Conservation (phyloP, 495 filamentous ascomycete species). For the Hypoxylon crocopeplum region DNA sequence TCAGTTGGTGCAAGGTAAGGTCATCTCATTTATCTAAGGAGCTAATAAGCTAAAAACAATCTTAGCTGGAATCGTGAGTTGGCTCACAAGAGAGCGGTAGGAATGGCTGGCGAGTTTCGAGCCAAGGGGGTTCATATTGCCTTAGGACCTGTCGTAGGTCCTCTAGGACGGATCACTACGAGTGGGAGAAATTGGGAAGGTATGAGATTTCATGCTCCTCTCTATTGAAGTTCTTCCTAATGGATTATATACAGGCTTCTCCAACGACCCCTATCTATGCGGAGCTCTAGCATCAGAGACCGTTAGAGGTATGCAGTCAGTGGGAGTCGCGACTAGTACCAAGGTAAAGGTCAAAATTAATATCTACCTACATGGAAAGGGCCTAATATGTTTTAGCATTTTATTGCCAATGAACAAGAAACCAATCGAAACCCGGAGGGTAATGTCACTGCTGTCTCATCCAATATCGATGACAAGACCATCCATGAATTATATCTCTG, state of each 20-base stretch:
- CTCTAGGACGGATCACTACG: slow-evolving; percentile 57
- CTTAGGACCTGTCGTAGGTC: slow-evolving; percentile 70
- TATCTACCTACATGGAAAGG: not conserved
- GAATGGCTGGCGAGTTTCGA: slow-evolving; percentile 63
- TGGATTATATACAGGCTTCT: slow-evolving; percentile 45
- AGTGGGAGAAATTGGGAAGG: slow-evolving; percentile 67
- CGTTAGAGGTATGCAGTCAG: slow-evolving; percentile 56
- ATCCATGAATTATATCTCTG: slow-evolving; percentile 77
- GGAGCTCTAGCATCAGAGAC: slow-evolving; percentile 56
- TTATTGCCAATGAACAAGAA: slow-evolving; percentile 72
- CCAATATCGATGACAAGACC: slow-evolving; percentile 71
- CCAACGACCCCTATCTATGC: slow-evolving; percentile 56
- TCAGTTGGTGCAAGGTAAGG: slow-evolving; percentile 64
- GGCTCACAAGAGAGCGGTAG: slow-evolving; percentile 52
- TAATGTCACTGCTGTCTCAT: slow-evolving; percentile 59
- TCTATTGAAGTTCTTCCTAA: not conserved
- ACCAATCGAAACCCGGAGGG: slow-evolving; percentile 60
- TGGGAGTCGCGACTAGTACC: slow-evolving; percentile 60
- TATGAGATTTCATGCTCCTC: not conserved
- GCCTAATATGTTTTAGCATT: slow-evolving; percentile 55
- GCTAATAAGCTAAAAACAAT: slow-evolving; percentile 9
- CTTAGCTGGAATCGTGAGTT: slow-evolving; percentile 66
- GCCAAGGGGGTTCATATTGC: slow-evolving; percentile 70
- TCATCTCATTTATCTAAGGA: not conserved
- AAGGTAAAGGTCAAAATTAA: slow-evolving; percentile 47